These are phyloP conservation scores for Penicillium brasilianum DNA, from an alignment of 2,329 filamentous ascomycete species.

Conservation along the genomic window DNA sequence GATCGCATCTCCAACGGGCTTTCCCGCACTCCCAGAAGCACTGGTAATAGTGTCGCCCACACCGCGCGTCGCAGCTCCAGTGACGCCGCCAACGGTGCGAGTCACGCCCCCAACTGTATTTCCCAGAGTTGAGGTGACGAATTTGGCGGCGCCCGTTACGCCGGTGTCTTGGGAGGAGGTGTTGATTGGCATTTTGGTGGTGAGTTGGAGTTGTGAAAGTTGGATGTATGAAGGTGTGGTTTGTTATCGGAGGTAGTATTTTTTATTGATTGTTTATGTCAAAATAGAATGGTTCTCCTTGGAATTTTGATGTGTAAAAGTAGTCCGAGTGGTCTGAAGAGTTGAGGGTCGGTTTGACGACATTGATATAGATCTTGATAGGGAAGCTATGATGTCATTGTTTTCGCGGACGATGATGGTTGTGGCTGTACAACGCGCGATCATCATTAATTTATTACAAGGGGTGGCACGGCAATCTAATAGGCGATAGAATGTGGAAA, in stretches of 20 bases:
- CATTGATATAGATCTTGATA: background rate
- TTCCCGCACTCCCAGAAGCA: slow-evolving; percentile 60
- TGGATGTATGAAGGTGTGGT: background rate
- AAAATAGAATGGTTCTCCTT: no score
- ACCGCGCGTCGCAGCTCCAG: slow-evolving; percentile 63
- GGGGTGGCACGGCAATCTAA: background rate
- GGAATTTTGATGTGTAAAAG: no score
- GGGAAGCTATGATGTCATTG: slow-evolving; percentile 24
- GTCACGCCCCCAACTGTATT: slow-evolving; percentile 61
- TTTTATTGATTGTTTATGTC: background rate
- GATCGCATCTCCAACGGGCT: slow-evolving; percentile 62
- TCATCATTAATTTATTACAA: slow-evolving; percentile 1
- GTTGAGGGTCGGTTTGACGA: background rate
- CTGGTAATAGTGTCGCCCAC: slow-evolving; percentile 61
- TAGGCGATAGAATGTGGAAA: background rate
- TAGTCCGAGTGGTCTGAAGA: no score
- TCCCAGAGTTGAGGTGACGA: slow-evolving; percentile 61
- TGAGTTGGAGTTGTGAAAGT: background rate
- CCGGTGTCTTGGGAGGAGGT: slow-evolving; percentile 42
- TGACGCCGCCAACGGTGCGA: slow-evolving; percentile 59
- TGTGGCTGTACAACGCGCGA: slow-evolving; percentile 16
- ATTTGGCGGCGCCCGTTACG: slow-evolving; percentile 58
- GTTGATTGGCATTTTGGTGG: slow-evolving; percentile 21
- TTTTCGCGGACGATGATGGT: slow-evolving; percentile 20
- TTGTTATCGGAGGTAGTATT: background rate